Evolutionary conservation across 176 grass and related monocot species (phyloP), one percentile per base, ranked within the genome.

Genomic region (Eleusine indica): DNA sequence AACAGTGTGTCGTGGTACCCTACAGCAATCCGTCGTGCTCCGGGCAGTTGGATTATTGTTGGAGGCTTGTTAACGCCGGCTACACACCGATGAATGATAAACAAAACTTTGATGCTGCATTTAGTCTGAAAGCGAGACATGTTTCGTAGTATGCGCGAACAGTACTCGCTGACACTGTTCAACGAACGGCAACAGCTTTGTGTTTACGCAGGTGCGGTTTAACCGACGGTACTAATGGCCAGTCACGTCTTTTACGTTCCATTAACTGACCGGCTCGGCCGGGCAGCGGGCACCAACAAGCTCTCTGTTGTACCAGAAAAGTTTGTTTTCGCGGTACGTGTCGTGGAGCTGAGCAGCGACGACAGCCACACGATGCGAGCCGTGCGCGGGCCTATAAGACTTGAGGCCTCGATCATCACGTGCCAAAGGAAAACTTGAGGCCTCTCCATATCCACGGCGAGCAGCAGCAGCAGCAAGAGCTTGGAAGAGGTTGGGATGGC

Each of bases 11-110:
- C 18, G 13, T 41, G 5, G 46, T 6, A 15, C 51, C 30, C 83
- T 32, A n/a, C 17, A 56, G 57, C 44, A 22, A 13, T 25, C 22
- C 70, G 67, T 11, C 25, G 65, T 79, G 75, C 14, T 78, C 74
- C 9, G 21, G 86, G 83, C 74, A 71, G 72, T 68, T 41, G 67
- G 32, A 18, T 61, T 9, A 7, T 7, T 65, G 14, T n/a, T 41
- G 37, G 67, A n/a, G 67, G 22, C 38, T 77, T 67, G 48, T 44
- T 32, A 37, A 68, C 12, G 38, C 68, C 22, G 5, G 43, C 1
- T 9, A 46, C 43, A 1, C 43, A 9, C 32, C 32, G 44, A 51
- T 5, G 3, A 2, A 56, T 4, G 30, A 58, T 35, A 25, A 25
- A 25, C 25, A 25, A 25, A 25, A 25, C 25, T n/a, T 70, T 11